phyloP scores from a whole-genome alignment of 2,329 filamentous ascomycete species.

The Periconia sp. region DNA sequence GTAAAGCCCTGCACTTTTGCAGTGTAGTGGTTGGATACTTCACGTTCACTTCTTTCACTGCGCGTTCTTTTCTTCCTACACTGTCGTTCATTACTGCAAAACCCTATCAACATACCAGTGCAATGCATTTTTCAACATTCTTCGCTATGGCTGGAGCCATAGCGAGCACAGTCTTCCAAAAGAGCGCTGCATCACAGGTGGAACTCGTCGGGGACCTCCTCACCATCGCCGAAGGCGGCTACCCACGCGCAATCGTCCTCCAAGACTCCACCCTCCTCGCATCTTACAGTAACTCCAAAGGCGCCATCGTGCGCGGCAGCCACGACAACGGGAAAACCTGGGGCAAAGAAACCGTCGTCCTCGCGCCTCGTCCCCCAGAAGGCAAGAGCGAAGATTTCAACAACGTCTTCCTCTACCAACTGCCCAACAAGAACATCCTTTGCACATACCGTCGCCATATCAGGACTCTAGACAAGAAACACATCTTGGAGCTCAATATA shows the following conservation, averaged over 20 bases:
- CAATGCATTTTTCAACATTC: no score
- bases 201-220: background rate
- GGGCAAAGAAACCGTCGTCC: background rate
- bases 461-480: background rate
- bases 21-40: no score
- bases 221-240: background rate
- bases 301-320: background rate
- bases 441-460: background rate
- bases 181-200: background rate
- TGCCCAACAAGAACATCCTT: background rate
- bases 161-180: no score
- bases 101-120: no score
- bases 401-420: conserved; percentile 1
- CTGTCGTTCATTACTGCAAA: no score
- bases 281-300: background rate
- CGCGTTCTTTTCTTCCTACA: no score
- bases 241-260: background rate
- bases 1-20: no score
- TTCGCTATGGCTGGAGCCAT: no score
- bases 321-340: background rate
- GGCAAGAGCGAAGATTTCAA: background rate
- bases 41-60: no score
- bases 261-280: background rate
- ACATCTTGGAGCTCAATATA: background rate
- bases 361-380: no score